Conservation (phyloP, 768 basidiomycete species). For the Coprinopsis marcescibilis region DNA sequence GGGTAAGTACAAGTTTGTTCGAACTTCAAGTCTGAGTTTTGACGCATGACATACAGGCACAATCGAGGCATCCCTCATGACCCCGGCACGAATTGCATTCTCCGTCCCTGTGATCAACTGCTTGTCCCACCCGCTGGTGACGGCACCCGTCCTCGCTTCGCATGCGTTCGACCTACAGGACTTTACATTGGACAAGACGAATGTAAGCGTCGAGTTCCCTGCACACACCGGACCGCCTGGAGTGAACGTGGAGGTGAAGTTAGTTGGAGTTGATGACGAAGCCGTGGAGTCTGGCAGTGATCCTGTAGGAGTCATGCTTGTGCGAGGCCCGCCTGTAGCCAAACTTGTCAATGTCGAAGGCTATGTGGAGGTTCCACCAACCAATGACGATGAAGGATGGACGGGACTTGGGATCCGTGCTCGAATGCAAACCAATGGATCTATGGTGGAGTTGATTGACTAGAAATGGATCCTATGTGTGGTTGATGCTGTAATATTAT, state of each 20-base stretch:
- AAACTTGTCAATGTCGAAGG: constrained; percentile 37
- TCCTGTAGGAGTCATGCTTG: constrained; percentile 53
- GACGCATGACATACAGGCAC: constrained; percentile 31
- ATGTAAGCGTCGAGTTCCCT: constrained; percentile 24
- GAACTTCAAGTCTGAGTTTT: constrained; percentile 3
- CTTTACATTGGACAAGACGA: constrained; percentile 35
- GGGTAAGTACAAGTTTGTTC: constrained; percentile 37
- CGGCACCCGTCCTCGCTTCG: constrained; percentile 76
- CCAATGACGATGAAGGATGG: constrained; percentile 20
- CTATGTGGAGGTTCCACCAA: constrained; percentile 30
- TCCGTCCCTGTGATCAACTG: constrained; percentile 71
- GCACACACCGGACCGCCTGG: constrained; percentile 72
- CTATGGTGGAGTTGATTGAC: constrained; percentile 40
- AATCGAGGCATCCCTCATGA: constrained; percentile 43
- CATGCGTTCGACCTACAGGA: constrained; percentile 85
- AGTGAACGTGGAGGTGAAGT: constrained; percentile 79
- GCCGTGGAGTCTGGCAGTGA: constrained; percentile 60
- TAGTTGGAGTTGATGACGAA: constrained; percentile 63
- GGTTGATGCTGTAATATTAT: neutral
- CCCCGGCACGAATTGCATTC: constrained; percentile 65
- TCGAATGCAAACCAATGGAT: constrained; percentile 58
- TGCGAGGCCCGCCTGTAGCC: constrained; percentile 74
- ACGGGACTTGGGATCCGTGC: constrained; percentile 19
- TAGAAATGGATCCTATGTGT: neutral
- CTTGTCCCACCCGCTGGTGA: constrained; percentile 54